These are phyloP conservation scores for Amanita phalloides DNA, from an alignment of 768 basidiomycete species.

Conservation along the genomic window DNA sequence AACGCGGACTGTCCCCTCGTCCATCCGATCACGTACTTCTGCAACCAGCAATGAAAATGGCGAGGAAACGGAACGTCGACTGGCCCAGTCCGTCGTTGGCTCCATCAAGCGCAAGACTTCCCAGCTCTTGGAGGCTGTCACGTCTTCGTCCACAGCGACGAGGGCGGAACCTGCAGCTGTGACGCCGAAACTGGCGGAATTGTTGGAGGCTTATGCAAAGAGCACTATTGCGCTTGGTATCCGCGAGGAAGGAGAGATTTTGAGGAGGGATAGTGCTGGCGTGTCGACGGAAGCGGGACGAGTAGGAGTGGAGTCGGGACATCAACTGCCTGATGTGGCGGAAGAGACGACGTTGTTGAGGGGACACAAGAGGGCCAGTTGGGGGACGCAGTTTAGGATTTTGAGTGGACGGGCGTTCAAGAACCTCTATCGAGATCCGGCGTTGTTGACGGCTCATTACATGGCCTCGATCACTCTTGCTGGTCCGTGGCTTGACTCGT, in stretches of 20 bases:
- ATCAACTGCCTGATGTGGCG: slow-evolving; percentile 53
- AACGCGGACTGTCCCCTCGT: slow-evolving; percentile 20
- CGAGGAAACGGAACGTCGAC: slow-evolving; percentile 42
- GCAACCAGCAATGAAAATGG: slow-evolving; percentile 10
- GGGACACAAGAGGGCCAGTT: slow-evolving; percentile 73
- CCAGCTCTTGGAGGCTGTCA: slow-evolving; percentile 54
- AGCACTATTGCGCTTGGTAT: slow-evolving; percentile 61
- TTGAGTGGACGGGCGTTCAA: slow-evolving; percentile 96
- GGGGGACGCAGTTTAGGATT: slow-evolving; percentile 86
- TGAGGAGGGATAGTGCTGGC: slow-evolving; percentile 23
- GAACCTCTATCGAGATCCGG: slow-evolving; percentile 93
- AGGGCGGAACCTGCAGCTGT: slow-evolving; percentile 21
- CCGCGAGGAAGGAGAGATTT: slow-evolving; percentile 45
- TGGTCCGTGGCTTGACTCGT: slow-evolving; percentile 34
- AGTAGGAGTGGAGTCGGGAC: slow-evolving; percentile 16
- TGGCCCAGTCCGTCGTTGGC: slow-evolving; percentile 21
- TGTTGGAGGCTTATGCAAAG: slow-evolving; percentile 63
- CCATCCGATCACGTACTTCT: slow-evolving; percentile 29
- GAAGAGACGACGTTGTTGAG: slow-evolving; percentile 58
- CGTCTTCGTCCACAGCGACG: slow-evolving; percentile 17
- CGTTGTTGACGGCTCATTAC: slow-evolving; percentile 87
- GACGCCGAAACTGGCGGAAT: slow-evolving; percentile 48
- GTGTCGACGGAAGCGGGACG: slow-evolving; percentile 13
- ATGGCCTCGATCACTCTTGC: slow-evolving; percentile 75
- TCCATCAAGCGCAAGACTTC: slow-evolving; percentile 68